Evolutionary conservation across 2,329 filamentous ascomycete species (phyloP), one percentile per base, ranked within the genome.

Genomic region (Claviceps maximensis): DNA sequence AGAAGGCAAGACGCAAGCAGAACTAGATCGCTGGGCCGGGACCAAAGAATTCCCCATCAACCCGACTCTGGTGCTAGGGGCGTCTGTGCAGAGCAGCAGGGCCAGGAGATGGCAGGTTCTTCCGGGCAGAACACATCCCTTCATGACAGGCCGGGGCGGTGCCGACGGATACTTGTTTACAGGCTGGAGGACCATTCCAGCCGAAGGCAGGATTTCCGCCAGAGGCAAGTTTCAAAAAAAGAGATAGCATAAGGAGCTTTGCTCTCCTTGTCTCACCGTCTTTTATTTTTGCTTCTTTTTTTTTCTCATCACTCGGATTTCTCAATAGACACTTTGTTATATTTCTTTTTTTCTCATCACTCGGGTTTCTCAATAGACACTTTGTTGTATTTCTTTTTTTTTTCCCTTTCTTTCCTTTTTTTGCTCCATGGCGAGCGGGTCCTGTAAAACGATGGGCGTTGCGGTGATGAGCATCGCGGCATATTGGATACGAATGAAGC

Each of bases 121-220:
- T 47, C 93, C 93, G 0, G 87, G 89, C 0, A 75, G 93, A 52
- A 97, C 93, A 51, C 93, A 98, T 71, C 93, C 93, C 7, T 69
- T 94, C 53, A 98, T 98, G 93, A 95, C 87, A 55, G 83, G 83
- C 40, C 78, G 80, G 42, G 93, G 93, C 21, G 91, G 91, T 0
- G 82, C 89, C 0, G 91, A 97, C 63, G 93, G 93, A 0, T 98
- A 88, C 66, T 66, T 98, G 3, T 89, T 97, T 59, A 91, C 89
- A 29, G 91, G 79, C 0, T 87, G 86, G 65, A 80, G 83, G 59
- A 89, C 93, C 1, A 71, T 91, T 47, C 93, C 93, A 0, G 82
- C 86, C 0, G 80, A 87, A 61, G 88, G 87, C 2, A 82, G 78
- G 60, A 84, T 96, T 4, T 84, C 89, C 62, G 91, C 91, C 1